phyloP scores from a whole-genome alignment of 768 basidiomycete species.

The Russula lepida region DNA sequence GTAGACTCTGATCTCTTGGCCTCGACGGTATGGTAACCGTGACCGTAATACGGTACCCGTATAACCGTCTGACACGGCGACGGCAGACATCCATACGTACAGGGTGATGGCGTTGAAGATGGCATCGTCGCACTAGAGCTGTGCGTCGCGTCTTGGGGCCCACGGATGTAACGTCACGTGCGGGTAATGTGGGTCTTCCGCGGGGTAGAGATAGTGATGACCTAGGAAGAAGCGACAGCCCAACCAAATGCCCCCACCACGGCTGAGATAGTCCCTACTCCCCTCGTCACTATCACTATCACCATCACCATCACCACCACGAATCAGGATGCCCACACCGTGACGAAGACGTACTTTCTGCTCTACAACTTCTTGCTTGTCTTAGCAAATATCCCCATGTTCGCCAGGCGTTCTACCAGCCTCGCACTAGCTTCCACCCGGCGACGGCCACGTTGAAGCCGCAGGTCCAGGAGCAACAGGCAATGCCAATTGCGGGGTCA shows the following conservation, averaged over 20 bases:
- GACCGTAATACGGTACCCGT: too few relatives aligned
- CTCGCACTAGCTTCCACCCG: conserved; percentile 72
- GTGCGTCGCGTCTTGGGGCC: conserved; percentile 25
- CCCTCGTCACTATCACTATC: conserved; percentile 26
- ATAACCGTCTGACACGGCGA: too few relatives aligned
- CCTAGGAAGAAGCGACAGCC: conserved; percentile 15
- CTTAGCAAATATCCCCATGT: conserved; percentile 98
- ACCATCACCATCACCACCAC: conserved; percentile 31
- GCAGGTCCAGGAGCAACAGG: conserved; percentile 16
- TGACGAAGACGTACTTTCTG: conserved; percentile 89
- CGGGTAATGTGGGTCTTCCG: conserved; percentile 50
- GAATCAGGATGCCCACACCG: conserved; percentile 59
- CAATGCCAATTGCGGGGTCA: conserved; percentile 15
- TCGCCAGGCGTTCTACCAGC: conserved; percentile 90
- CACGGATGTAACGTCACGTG: conserved; percentile 51
- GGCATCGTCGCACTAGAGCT: conserved; percentile 65
- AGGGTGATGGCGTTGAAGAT: conserved; percentile 55
- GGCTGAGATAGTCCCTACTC: conserved; percentile 14
- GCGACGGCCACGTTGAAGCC: conserved; percentile 38
- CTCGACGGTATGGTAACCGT: too few relatives aligned
- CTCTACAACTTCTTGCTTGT: conserved; percentile 90
- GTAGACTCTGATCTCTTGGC: too few relatives aligned
- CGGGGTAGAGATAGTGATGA: conserved; percentile 21
- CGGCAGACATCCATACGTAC: too few relatives aligned
- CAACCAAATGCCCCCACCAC: conserved; percentile 19